phyloP scores from a whole-genome alignment of 2,329 filamentous ascomycete genomes.

The Colletotrichum spinosum region DNA sequence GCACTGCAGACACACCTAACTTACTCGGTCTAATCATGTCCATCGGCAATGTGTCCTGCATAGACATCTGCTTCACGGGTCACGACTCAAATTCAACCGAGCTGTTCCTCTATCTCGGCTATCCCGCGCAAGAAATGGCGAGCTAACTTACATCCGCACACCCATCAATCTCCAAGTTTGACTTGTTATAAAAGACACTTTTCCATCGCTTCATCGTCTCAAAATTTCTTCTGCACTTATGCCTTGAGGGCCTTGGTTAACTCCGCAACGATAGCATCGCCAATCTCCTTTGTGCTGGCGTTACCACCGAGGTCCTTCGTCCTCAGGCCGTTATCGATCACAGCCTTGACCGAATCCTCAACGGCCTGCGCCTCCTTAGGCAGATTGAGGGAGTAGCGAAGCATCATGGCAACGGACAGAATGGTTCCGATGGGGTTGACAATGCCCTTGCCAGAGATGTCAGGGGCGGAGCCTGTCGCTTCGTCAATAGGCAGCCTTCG shows the following conservation, averaged over 20 bases:
- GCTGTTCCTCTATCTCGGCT: conserved; percentile 13
- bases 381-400: conserved; percentile 89
- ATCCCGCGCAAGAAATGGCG: conserved; percentile 14
- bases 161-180: conserved; percentile 8
- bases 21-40: too few relatives aligned
- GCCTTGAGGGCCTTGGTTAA: conserved; percentile 74
- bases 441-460: conserved; percentile 91
- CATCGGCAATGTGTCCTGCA: too few relatives aligned
- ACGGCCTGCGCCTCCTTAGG: conserved; percentile 81
- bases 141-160: conserved; percentile 20
- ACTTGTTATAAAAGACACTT: background rate
- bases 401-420: conserved; percentile 93
- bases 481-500: conserved; percentile 1
- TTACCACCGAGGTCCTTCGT: conserved; percentile 89
- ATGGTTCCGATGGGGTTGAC: conserved; percentile 90
- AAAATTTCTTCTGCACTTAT: conserved; percentile 24
- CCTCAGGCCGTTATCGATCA: conserved; percentile 81
- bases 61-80: too few relatives aligned
- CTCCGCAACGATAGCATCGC: conserved; percentile 82
- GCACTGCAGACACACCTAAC: too few relatives aligned
- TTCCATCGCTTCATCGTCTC: conserved; percentile 6
- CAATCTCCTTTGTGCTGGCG: conserved; percentile 70
- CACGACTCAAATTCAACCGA: conserved; percentile 6
- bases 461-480: conserved; percentile 82
- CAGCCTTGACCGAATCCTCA: conserved; percentile 82